These are phyloP conservation scores for Aspergillus heteromorphus DNA, from an alignment of 495 filamentous ascomycete species.

Conservation along the genomic window DNA sequence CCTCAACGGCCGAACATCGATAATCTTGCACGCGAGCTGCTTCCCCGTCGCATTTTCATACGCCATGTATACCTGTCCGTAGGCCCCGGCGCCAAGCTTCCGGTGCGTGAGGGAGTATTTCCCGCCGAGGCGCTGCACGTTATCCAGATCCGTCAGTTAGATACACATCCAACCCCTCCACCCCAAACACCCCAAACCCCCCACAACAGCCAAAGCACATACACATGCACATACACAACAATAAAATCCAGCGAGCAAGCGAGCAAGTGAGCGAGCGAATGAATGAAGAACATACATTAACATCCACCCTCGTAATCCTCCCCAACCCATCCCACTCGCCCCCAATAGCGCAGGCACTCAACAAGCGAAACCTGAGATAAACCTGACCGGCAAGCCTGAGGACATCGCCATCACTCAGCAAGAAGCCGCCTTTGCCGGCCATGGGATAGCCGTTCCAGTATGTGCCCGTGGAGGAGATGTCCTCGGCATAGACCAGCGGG, in stretches of 20 bases:
- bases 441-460: slow-evolving; percentile 46
- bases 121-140: slow-evolving; percentile 46
- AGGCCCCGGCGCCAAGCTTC: slow-evolving; percentile 44
- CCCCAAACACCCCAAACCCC: no score
- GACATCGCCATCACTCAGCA: slow-evolving; percentile 52
- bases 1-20: slow-evolving; percentile 27
- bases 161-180: no score
- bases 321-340: no score
- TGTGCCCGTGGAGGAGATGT: slow-evolving; percentile 55
- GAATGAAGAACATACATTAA: no score
- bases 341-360: no score
- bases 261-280: neutral
- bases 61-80: slow-evolving; percentile 47
- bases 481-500: slow-evolving; percentile 56
- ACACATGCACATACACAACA: no score
- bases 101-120: slow-evolving; percentile 46
- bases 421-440: slow-evolving; percentile 33
- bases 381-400: slow-evolving; percentile 24
- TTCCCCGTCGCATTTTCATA: slow-evolving; percentile 24
- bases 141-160: no score
- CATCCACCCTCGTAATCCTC: slow-evolving; percentile 21
- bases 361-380: no score
- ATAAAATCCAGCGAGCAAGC: neutral
- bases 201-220: no score
- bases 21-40: slow-evolving; percentile 52